Conservation (phyloP, 1,139 yeast genomes). For the Suhomyces anneliseae region DNA sequence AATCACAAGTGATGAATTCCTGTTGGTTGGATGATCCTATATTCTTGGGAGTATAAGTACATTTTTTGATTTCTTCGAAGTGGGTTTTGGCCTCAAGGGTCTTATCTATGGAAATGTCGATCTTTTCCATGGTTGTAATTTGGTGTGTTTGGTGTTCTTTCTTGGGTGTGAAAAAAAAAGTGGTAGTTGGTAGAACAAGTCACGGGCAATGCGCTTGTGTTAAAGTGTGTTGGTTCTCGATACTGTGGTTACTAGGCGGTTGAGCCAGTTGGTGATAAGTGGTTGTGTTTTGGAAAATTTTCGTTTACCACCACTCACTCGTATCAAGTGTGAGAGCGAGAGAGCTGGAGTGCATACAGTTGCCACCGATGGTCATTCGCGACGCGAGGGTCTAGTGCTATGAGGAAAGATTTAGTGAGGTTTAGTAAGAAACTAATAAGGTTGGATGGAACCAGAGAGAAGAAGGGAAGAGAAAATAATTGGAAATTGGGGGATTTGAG, state of each 20-base stretch:
- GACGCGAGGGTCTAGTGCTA: too few species aligned
- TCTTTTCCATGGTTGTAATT: neutral
- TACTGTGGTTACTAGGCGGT: neutral
- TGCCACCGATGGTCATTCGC: neutral
- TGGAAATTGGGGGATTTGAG: too few species aligned
- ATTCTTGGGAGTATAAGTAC: slow-evolving; percentile 58
- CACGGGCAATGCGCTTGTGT: too few species aligned
- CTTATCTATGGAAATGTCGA: slow-evolving; percentile 35
- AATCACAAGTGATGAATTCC: slow-evolving; percentile 89
- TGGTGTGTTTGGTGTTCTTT: neutral
- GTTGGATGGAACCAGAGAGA: too few species aligned
- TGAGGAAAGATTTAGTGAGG: too few species aligned
- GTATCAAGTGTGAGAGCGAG: neutral
- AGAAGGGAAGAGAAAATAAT: too few species aligned
- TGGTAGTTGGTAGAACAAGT: neutral
- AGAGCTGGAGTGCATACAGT: neutral
- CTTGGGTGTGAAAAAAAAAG: neutral
- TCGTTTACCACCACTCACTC: neutral
- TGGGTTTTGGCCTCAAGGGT: slow-evolving; percentile 68
- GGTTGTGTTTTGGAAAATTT: neutral
- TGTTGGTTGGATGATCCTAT: slow-evolving; percentile 70
- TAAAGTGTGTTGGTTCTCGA: neutral
- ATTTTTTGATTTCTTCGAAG: slow-evolving; percentile 56
- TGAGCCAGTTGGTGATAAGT: neutral
- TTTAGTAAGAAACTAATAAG: too few species aligned